Evolutionary conservation across 1,284 basidiomycete species (phyloP).

Genomic region (Cystobasidium sp.): DNA sequence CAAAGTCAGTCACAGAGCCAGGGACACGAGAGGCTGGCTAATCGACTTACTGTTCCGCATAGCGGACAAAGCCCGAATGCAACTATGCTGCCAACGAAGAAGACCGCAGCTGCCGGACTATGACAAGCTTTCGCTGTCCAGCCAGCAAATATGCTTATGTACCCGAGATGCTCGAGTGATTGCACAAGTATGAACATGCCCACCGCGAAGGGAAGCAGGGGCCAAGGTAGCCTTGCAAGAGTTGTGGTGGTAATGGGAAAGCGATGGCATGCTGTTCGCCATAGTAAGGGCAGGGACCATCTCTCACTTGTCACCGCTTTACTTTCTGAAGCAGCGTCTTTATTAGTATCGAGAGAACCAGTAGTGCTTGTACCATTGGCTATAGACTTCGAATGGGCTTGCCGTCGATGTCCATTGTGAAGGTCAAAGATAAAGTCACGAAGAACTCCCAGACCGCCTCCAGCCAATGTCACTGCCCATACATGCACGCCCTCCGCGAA

Average conservation of each 20-base stretch:
- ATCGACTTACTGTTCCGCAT: conserved; percentile 38
- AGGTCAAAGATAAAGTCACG: conserved; percentile 44
- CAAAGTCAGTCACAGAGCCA: not conserved
- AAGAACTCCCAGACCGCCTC: conserved; percentile 66
- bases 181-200: conserved; percentile 95
- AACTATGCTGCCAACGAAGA: conserved; percentile 45
- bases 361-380: not conserved
- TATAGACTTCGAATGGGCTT: not conserved
- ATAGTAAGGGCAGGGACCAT: conserved; percentile 46
- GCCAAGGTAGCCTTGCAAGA: conserved; percentile 73
- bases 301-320: not conserved
- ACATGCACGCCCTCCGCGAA: conserved; percentile 63
- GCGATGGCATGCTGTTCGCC: conserved; percentile 48
- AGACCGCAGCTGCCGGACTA: conserved; percentile 65
- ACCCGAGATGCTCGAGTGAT: conserved; percentile 79
- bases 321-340: not conserved
- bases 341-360: not conserved
- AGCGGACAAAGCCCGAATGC: conserved; percentile 40
- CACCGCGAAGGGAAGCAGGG: conserved; percentile 88
- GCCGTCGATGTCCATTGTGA: conserved; percentile 1
- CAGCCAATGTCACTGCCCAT: conserved; percentile 77
- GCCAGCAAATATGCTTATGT: conserved; percentile 81
- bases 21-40: not conserved
- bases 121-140: conserved; percentile 66
- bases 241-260: conserved; percentile 79